Percentiles rank a stretch among this genome's conserved stretches.
phyloP scores from a whole-genome alignment of 129 eudicot genomes.

The Erigeron canadensis region DNA sequence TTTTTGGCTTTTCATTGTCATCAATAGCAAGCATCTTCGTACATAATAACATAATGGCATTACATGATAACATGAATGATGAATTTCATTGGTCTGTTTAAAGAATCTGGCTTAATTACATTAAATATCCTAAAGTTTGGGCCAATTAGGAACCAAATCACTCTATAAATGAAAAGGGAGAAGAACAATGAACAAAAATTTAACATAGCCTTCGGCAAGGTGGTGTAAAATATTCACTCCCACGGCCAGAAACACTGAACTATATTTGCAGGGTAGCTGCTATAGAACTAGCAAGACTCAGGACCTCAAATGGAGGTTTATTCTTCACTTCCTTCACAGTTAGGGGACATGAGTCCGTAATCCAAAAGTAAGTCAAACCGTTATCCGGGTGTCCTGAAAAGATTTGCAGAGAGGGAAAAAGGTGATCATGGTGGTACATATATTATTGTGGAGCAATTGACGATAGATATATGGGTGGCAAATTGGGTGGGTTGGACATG shows the following conservation, averaged over 20 bases:
- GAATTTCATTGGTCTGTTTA: slow-evolving; percentile 11
- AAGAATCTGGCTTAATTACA: background rate
- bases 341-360: slow-evolving; percentile 88
- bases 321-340: slow-evolving; percentile 88
- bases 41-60: slow-evolving; percentile 6
- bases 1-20: background rate
- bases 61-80: slow-evolving; percentile 22
- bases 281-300: slow-evolving; percentile 83
- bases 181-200: too few relatives aligned
- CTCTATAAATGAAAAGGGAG: slow-evolving; percentile 23
- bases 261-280: slow-evolving; percentile 89
- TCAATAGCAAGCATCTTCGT: background rate
- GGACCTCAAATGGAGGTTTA: slow-evolving; percentile 77
- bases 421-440: background rate
- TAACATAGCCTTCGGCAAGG: too few relatives aligned
- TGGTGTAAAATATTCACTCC: too few relatives aligned
- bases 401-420: background rate
- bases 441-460: background rate
- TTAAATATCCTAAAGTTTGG: slow-evolving; percentile 11
- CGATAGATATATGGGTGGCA: background rate
- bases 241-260: background rate
- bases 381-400: slow-evolving; percentile 62
- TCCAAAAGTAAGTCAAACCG: slow-evolving; percentile 88
- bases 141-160: slow-evolving; percentile 25
- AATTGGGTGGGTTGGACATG: background rate